These are phyloP conservation scores for Nepenthes alata DNA, from an alignment of 179 eudicot genomes.

Conservation along the genomic window DNA sequence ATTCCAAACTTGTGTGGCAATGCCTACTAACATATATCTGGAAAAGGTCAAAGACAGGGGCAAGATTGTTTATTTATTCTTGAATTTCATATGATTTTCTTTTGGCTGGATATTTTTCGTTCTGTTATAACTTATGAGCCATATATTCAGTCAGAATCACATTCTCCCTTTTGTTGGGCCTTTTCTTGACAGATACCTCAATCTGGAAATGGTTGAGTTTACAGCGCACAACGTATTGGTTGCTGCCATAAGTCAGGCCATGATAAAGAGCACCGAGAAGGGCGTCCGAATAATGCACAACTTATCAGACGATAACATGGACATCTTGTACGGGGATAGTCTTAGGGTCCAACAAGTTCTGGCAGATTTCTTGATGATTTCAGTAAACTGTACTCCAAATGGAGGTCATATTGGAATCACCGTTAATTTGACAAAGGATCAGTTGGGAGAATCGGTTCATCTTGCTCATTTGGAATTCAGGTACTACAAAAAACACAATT, in stretches of 20 bases:
- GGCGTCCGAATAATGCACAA: conserved; percentile 48
- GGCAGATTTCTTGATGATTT: conserved; percentile 64
- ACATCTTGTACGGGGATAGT: conserved; percentile 70
- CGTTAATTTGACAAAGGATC: conserved; percentile 45
- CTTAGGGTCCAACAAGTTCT: conserved; percentile 82
- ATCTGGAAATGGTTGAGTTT: conserved; percentile 86
- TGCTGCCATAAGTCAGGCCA: conserved; percentile 78
- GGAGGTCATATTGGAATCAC: conserved; percentile 64
- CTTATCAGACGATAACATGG: conserved; percentile 31
- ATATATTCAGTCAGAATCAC: not conserved
- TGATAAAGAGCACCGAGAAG: conserved; percentile 63
- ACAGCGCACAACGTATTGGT: conserved; percentile 53
- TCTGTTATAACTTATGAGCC: too few relatives aligned
- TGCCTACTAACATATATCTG: too few relatives aligned
- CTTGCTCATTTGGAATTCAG: conserved; percentile 81
- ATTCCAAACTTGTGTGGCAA: too few relatives aligned
- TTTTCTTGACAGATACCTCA: conserved; percentile 43
- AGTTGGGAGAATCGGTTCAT: conserved; percentile 55
- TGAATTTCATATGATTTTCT: not conserved
- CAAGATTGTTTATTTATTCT: too few relatives aligned
- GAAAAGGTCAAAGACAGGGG: too few relatives aligned
- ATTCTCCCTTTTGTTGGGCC: not conserved
- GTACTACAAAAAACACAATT: conserved; percentile 18
- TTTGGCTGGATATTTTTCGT: not conserved
- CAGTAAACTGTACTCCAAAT: conserved; percentile 54